Evolutionary conservation across 345 rosid species (phyloP), one percentile per base, ranked within the genome.

Genomic region (Citropsis articulata): DNA sequence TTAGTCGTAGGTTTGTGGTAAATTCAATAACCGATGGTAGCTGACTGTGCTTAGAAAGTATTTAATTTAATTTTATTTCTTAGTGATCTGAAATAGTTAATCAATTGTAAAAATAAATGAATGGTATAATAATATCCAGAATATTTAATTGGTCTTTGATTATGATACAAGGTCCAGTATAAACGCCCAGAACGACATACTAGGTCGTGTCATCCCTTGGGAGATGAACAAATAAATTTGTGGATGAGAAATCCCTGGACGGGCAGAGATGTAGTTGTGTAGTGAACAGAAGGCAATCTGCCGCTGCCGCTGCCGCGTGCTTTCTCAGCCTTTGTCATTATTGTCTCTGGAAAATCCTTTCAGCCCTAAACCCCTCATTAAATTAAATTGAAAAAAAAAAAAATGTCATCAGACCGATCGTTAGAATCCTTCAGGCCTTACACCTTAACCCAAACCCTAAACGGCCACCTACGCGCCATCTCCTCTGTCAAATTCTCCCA

Each of bases 401-500:
- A 4, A 2, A 81, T 75, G 84, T 38, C 82, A 30, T 64, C 75
- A 12, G 89, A 78, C 71, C 72, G 77, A 7, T 45, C 50, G 14
- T 27, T 38, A 5, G 85, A 83, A 22, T 71, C 93, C 71, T 90
- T 77, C 89, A 88, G 76, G 30, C 98, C 97, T 10, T 95, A 94
- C 89, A 21, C 84, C 27, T 90, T 89, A 63, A 72, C 91, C 59
- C 93, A 91, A 90, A 91, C 98, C 87, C 93, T 96, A 71, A 85
- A 88, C 31, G 81, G 83, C 71, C 98, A 96, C 92, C 81, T 80
- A 21, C 90, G 87, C 35, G 85, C 94, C 28, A 74, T 96, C 72
- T 92, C 98, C 82, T 85, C 97, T 79, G 84, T 92, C 64, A 96
- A 92, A 83, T 96, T 96, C 91, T 96, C 98, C 67, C 75, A 94